Percentiles rank a stretch among this genome's conserved stretches.
Evolutionary conservation across 805 yeast genomes (phyloP).

Genomic region (Candida dendrica): DNA sequence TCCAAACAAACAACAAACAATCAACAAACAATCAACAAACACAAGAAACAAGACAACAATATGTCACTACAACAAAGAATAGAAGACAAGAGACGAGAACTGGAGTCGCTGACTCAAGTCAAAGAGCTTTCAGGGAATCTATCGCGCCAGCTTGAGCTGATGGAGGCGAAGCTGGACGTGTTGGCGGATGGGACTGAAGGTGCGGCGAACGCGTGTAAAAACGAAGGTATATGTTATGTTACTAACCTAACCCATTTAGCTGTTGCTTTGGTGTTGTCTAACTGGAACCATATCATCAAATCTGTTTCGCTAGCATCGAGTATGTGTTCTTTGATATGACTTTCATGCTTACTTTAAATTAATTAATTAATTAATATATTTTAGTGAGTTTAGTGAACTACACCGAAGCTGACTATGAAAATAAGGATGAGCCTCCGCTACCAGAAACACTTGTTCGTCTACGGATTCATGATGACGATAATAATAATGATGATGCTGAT

Average conservation of each 20-base stretch:
- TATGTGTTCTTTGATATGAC: constrained; percentile 14
- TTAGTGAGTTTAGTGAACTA: constrained; percentile 35
- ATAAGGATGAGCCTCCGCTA: constrained; percentile 33
- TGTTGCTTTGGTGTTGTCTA: constrained; percentile 49
- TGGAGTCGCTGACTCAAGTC: constrained; percentile 41
- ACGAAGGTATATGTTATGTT: neutral
- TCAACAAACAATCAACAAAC: too few relatives aligned
- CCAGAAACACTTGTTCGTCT: constrained; percentile 66
- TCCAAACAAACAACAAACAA: neutral
- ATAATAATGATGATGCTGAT: constrained; percentile 5
- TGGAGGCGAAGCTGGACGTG: constrained; percentile 41
- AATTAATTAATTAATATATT: neutral
- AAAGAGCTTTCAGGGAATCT: constrained; percentile 38
- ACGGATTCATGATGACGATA: constrained; percentile 35
- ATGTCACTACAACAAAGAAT: constrained; percentile 25
- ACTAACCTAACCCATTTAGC: constrained; percentile 22
- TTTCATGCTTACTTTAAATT: too few relatives aligned
- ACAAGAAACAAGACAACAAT: neutral
- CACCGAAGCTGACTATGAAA: constrained; percentile 22
- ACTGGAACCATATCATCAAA: constrained; percentile 58
- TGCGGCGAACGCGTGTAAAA: constrained; percentile 5
- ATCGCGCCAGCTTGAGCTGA: constrained; percentile 37
- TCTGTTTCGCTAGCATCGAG: constrained; percentile 52
- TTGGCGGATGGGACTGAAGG: constrained; percentile 45
- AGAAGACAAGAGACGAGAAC: constrained; percentile 42